These are phyloP conservation scores for Saposhnikovia divaricata DNA, from an alignment of 129 eudicot species.

Conservation along the genomic window DNA sequence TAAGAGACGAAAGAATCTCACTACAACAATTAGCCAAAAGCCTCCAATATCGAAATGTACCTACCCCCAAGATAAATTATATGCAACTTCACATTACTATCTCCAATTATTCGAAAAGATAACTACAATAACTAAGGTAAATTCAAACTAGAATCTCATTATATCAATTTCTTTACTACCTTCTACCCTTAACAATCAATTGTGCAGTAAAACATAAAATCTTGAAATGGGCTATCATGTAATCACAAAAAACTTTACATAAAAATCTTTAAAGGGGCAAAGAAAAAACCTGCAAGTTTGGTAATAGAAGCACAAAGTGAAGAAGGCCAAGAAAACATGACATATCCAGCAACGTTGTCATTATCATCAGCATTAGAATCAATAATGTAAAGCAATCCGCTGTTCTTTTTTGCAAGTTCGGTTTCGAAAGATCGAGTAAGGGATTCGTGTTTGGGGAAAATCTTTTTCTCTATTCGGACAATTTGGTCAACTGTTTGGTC, in stretches of 20 bases:
- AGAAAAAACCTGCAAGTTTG: constrained; percentile 68
- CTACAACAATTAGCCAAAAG: neutral
- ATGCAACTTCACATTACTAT: too few relatives aligned
- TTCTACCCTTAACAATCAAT: neutral
- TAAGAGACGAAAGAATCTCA: neutral
- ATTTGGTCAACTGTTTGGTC: constrained; percentile 49
- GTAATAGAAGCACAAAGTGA: constrained; percentile 66
- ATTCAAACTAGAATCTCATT: neutral
- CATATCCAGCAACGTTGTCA: constrained; percentile 70
- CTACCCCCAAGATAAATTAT: neutral
- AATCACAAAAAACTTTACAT: neutral
- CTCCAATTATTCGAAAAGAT: neutral
- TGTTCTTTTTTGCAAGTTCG: constrained; percentile 60
- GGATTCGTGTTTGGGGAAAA: constrained; percentile 90
- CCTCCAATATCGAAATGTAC: too few relatives aligned
- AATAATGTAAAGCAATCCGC: constrained; percentile 50
- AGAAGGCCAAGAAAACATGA: constrained; percentile 81
- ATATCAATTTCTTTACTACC: neutral
- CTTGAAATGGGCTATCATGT: neutral
- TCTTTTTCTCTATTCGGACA: constrained; percentile 66
- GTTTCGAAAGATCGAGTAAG: constrained; percentile 64
- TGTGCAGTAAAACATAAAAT: neutral
- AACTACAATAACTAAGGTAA: neutral
- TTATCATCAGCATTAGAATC: constrained; percentile 15
- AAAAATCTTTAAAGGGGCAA: neutral